phyloP scores from a whole-genome alignment of 257 asterid genomes.

The Rauvolfia tetraphylla region DNA sequence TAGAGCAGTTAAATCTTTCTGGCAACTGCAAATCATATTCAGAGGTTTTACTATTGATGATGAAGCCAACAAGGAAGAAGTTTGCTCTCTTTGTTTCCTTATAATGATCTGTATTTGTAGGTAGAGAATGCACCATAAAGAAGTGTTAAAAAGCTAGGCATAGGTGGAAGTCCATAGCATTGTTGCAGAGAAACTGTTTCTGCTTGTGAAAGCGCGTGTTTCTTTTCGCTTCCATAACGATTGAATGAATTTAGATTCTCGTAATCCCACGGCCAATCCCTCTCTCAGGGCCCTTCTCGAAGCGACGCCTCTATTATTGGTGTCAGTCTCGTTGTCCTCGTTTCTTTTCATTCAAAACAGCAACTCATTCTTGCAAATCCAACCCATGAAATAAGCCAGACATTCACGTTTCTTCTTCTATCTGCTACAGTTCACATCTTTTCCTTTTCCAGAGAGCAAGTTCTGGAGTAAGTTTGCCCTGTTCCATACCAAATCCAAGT shows the following conservation, averaged over 20 bases:
- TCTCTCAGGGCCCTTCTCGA: conserved; percentile 6
- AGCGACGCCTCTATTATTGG: background rate
- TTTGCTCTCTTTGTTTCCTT: too few relatives aligned
- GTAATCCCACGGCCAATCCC: conserved; percentile 18
- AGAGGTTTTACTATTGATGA: too few relatives aligned
- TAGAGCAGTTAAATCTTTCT: background rate
- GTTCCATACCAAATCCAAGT: background rate
- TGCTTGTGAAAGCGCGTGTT: conserved; percentile 8
- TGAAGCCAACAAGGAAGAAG: too few relatives aligned
- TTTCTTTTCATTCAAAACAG: background rate
- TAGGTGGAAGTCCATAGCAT: background rate
- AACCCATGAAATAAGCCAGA: conserved; percentile 6
- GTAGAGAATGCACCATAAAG: background rate
- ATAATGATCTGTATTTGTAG: background rate
- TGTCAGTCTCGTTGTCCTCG: background rate
- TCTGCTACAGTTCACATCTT: background rate
- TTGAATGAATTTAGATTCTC: conserved; percentile 20
- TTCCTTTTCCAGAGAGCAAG: background rate
- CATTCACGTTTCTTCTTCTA: background rate
- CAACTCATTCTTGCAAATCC: background rate
- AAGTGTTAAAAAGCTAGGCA: background rate
- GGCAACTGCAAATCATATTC: too few relatives aligned
- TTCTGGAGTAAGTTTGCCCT: background rate
- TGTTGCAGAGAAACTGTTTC: background rate
- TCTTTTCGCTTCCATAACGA: background rate